Evolutionary conservation across 768 basidiomycete genomes (phyloP).

Genomic region (Mycena capillaripes): DNA sequence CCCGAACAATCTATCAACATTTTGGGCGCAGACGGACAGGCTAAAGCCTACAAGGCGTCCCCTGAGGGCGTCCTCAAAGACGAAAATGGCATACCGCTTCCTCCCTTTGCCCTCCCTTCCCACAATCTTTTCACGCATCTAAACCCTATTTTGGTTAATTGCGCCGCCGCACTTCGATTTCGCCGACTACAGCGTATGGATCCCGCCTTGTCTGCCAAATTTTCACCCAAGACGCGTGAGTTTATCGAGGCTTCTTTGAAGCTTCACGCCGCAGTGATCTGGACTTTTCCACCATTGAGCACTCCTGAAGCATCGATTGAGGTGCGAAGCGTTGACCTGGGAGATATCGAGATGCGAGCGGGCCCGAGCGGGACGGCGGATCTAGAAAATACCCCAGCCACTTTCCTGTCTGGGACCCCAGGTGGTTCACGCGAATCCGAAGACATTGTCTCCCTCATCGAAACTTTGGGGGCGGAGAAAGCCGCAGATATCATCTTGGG

Average conservation of each 20-base stretch:
- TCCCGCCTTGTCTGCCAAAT: neutral
- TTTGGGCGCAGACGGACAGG: neutral
- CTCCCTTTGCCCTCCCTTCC: neutral
- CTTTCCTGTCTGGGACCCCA: too few species aligned
- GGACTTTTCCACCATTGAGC: too few species aligned
- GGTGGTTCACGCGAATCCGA: neutral
- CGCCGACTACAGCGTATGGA: neutral
- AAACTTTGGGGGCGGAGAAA: neutral
- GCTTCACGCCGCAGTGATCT: slow-evolving; percentile 4
- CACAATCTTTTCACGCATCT: neutral
- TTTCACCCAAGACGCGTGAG: neutral
- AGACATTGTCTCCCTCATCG: neutral
- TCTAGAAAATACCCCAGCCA: too few species aligned
- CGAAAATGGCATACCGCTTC: neutral
- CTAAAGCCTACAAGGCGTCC: neutral
- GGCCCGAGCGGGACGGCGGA: too few species aligned
- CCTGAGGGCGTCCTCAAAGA: slow-evolving; percentile 9
- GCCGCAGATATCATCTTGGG: neutral
- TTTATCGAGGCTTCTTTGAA: neutral
- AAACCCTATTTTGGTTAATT: neutral
- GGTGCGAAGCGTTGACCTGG: too few species aligned
- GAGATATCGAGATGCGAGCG: too few species aligned
- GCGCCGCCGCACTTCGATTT: neutral
- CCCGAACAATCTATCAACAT: neutral
- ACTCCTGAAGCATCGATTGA: too few species aligned